Percentiles rank a stretch among this genome's conserved stretches.
These are phyloP conservation scores for Penicillium sp. DNA, from an alignment of 2,329 filamentous ascomycete species.

Conservation along the genomic window DNA sequence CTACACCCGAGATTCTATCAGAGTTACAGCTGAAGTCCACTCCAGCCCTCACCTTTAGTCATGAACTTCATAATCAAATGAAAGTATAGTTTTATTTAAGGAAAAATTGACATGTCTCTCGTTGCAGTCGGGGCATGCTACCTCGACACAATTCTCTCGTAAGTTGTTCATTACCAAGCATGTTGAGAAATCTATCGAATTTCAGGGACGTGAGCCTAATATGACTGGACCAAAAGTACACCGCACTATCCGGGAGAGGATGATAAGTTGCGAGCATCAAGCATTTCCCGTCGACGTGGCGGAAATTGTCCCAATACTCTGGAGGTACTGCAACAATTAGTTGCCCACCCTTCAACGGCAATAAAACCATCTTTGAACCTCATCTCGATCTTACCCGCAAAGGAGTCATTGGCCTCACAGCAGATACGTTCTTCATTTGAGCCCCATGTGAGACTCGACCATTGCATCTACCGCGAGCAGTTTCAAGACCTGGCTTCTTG, in stretches of 20 bases:
- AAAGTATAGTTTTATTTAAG: no score
- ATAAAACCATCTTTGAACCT: slow-evolving; percentile 34
- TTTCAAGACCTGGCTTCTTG: slow-evolving; percentile 61
- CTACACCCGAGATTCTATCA: not conserved
- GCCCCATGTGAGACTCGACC: slow-evolving; percentile 48
- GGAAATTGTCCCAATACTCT: slow-evolving; percentile 72
- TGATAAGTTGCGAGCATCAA: slow-evolving; percentile 66
- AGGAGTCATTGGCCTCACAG: slow-evolving; percentile 49
- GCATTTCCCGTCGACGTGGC: slow-evolving; percentile 60
- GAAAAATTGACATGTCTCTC: slow-evolving; percentile 36
- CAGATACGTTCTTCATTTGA: slow-evolving; percentile 58
- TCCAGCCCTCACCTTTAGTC: not conserved
- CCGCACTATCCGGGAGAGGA: slow-evolving; percentile 67
- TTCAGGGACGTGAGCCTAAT: not conserved
- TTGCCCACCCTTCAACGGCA: slow-evolving; percentile 25
- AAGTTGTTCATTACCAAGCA: slow-evolving; percentile 20
- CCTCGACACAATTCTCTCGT: slow-evolving; percentile 68
- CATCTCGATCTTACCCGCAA: slow-evolving; percentile 53
- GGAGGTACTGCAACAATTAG: slow-evolving; percentile 66
- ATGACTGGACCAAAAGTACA: slow-evolving; percentile 18
- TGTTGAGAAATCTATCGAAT: not conserved
- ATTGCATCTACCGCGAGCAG: slow-evolving; percentile 60
- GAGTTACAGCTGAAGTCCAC: not conserved
- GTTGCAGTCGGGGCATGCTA: slow-evolving; percentile 67
- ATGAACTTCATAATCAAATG: not conserved